Base-by-base conservation (phyloP, 2,329 filamentous ascomycete genomes). In the Ascochyta clinopodiicola region DNA sequence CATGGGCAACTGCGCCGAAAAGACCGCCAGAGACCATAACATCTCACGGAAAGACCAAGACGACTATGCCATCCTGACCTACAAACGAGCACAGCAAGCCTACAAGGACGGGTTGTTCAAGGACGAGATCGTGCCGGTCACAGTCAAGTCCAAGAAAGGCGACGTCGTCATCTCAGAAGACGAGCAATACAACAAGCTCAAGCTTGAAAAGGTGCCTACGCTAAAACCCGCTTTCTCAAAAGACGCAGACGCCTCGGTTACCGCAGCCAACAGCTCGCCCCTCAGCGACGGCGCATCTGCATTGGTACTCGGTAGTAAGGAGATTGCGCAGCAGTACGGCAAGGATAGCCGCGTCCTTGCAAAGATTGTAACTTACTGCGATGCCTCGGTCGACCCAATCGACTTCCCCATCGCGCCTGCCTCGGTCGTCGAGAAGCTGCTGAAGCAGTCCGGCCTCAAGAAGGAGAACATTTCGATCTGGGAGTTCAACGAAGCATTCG, bases 401-500 rank as follows among this genome's bases (percentile, higher is more conserved):
- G 94, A 99, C 78, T 99, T 99, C 80, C 93, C 95, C 13, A 82
- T 97, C 39, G 95, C 95, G 1, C 95, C 95, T 0, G 85, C 95
- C 35, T 93, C 96, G 77, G 94, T 94, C 5, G 94, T 98, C 0
- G 92, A 94, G 3, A 86, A 97, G 67, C 93, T 93, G 10, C 82
- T 99, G 45, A 85, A 92, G 77, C 85, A 93, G 53, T 95, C 95
- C 0, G 93, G 94, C 10, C 93, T 99, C 64, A 91, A 86, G 62
- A 92, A 93, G 78, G 89, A 96, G 42, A 90, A 98, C 75, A 92
- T 99, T 40, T 88, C 94, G 5, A 81, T 97, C 21, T 98, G 95
- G 94, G 95, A 98, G 76, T 96, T 99, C 78, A 99, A 99, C 76
- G 95, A 99, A 79, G 95, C 95, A 0, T 99, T 99, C 73, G 94